These are phyloP conservation scores for Cyanidiococcus yangmingshanensis DNA, from an alignment of 23 red algal genomes.

Conservation along the genomic window DNA sequence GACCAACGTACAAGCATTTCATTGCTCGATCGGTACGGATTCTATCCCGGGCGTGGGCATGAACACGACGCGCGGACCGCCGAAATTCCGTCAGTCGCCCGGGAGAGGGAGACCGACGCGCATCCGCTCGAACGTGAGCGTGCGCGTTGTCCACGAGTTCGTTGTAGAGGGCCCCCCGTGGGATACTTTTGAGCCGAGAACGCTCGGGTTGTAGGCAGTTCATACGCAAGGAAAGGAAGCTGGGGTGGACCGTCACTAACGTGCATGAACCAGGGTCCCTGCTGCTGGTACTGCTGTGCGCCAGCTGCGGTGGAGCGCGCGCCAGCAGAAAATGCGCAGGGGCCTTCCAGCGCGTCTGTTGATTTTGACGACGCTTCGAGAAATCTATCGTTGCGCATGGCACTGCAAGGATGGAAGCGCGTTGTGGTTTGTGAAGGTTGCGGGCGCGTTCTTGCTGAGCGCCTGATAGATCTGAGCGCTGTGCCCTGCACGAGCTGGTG, in stretches of 20 bases:
- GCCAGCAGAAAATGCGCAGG: background rate
- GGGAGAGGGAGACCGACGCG: no score
- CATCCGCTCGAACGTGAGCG: no score
- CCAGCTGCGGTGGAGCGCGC: background rate
- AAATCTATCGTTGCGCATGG: background rate
- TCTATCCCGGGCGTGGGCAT: no score
- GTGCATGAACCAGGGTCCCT: background rate
- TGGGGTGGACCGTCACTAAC: no score
- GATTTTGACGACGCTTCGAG: background rate
- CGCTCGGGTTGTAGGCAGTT: no score
- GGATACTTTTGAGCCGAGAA: no score
- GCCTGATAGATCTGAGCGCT: background rate
- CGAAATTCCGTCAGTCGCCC: background rate
- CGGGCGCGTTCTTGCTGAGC: background rate
- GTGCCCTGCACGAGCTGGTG: conserved; percentile 1
- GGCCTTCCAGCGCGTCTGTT: background rate
- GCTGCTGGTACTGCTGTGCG: background rate
- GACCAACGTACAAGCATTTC: no score
- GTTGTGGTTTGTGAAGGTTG: background rate
- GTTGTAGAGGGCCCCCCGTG: no score
- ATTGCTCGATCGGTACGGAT: no score
- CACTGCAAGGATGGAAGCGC: background rate
- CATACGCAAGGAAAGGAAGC: no score
- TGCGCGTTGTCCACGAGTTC: no score
- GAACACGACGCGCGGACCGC: no score